Percentiles rank a stretch among this genome's conserved stretches.
These are phyloP conservation scores for Cryptococcus neoformans DNA, from an alignment of 1,284 basidiomycete genomes.

Conservation along the genomic window DNA sequence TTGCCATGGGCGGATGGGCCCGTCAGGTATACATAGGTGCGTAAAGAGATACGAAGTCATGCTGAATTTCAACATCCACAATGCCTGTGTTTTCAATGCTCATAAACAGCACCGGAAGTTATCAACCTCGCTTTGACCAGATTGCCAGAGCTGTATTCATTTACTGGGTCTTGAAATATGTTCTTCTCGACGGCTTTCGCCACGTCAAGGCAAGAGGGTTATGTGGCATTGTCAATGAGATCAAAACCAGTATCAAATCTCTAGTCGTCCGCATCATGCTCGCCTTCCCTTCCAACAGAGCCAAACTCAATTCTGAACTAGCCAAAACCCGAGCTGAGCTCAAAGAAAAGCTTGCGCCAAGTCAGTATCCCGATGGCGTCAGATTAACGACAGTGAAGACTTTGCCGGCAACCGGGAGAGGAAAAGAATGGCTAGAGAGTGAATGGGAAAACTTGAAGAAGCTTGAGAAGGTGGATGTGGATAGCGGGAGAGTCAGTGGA, in stretches of 20 bases:
- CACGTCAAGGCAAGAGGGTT: slow-evolving; percentile 75
- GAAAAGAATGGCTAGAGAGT: slow-evolving; percentile 69
- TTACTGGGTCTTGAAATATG: slow-evolving; percentile 17
- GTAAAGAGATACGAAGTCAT: too few species aligned
- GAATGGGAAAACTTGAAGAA: slow-evolving; percentile 78
- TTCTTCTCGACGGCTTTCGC: slow-evolving; percentile 46
- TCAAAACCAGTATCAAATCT: slow-evolving; percentile 24
- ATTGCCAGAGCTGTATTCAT: slow-evolving; percentile 19
- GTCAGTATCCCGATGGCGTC: slow-evolving; percentile 57
- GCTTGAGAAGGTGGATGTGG: slow-evolving; percentile 57
- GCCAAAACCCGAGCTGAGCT: slow-evolving; percentile 63
- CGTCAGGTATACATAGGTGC: too few species aligned
- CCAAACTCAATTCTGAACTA: slow-evolving; percentile 69
- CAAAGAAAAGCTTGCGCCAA: slow-evolving; percentile 59
- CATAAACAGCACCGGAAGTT: slow-evolving; percentile 3
- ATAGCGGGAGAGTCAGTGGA: slow-evolving; percentile 74
- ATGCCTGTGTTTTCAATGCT: slow-evolving; percentile 7
- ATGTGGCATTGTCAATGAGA: slow-evolving; percentile 25
- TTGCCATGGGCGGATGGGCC: too few species aligned
- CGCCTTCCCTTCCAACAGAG: slow-evolving; percentile 63
- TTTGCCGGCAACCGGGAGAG: slow-evolving; percentile 66
- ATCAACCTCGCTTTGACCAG: slow-evolving; percentile 11
- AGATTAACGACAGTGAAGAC: slow-evolving; percentile 53
- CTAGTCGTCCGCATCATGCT: slow-evolving; percentile 61
- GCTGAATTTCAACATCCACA: background rate